A percentile compares a stretch with the other conserved stretches of the same genome.
Conservation (phyloP, 2,329 filamentous ascomycete genomes). For the Dactylellina leptospora region DNA sequence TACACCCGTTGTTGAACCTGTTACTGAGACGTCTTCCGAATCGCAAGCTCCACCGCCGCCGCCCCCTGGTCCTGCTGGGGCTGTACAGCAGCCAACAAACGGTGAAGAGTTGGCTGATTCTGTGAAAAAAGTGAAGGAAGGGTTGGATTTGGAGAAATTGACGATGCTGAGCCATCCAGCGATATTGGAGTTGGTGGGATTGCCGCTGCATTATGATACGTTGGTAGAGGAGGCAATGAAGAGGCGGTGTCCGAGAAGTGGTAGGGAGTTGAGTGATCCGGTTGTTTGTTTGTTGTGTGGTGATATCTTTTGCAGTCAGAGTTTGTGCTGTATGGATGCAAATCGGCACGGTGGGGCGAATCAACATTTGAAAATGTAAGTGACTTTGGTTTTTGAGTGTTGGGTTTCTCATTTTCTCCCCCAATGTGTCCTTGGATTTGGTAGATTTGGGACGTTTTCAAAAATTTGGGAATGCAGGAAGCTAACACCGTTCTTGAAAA, state of each 20-base stretch:
- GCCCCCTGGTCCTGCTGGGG: not conserved
- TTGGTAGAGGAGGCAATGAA: constrained; percentile 91
- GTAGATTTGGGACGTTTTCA: not conserved
- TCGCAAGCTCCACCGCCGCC: not conserved
- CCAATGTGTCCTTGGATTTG: not conserved
- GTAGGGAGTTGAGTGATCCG: constrained; percentile 89
- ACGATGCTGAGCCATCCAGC: constrained; percentile 72
- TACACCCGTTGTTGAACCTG: constrained; percentile 18
- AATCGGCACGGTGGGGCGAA: constrained; percentile 81
- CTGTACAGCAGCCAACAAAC: not conserved
- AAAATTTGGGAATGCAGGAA: not conserved
- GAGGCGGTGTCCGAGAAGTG: constrained; percentile 83
- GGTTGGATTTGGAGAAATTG: constrained; percentile 9
- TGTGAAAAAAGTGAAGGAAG: not conserved
- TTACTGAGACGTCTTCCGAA: not conserved
- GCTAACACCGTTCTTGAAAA: constrained; percentile 4
- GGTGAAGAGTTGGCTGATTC: constrained; percentile 59
- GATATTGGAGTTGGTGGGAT: constrained; percentile 91
- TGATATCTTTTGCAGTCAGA: constrained; percentile 95
- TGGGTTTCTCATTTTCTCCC: not conserved
- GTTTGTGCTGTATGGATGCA: constrained; percentile 81
- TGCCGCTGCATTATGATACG: constrained; percentile 90
- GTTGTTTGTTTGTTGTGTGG: constrained; percentile 94
- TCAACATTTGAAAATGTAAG: constrained; percentile 86
- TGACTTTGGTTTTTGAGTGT: too few species aligned